phyloP scores from a whole-genome alignment of 2,329 filamentous ascomycete species.

The Phyllosticta citribraziliensis region DNA sequence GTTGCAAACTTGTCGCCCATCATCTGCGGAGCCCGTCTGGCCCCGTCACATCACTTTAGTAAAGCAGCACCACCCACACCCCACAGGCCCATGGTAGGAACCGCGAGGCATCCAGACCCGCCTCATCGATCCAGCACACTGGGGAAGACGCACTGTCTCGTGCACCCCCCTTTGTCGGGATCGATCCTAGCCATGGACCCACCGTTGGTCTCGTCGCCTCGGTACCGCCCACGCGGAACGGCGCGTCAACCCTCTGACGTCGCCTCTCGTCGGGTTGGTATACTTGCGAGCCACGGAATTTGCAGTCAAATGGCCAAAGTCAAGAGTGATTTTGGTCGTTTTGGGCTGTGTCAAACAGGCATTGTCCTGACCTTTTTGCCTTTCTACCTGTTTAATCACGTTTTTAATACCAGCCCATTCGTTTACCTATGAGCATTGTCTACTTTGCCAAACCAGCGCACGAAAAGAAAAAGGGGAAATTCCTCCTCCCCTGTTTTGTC shows the following conservation, averaged over 20 bases:
- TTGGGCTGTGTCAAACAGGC: not conserved
- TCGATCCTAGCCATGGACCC: not conserved
- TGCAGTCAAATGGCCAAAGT: not conserved
- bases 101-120: not conserved
- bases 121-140: not conserved
- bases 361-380: not conserved
- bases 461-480: not conserved
- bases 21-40: not conserved
- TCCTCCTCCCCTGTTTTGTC: not conserved
- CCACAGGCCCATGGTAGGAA: not conserved
- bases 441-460: not conserved
- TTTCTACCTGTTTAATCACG: not conserved
- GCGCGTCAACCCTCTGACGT: not conserved
- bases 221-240: not conserved
- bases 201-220: not conserved
- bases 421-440: not conserved
- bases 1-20: not conserved
- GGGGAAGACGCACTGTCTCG: not conserved
- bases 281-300: not conserved
- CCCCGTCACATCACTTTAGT: not conserved
- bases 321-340: not conserved
- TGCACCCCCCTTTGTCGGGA: not conserved
- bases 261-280: not conserved
- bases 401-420: not conserved
- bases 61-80: not conserved